Base-by-base conservation (phyloP, 2,329 filamentous ascomycete species). In the Cercospora citrullina region DNA sequence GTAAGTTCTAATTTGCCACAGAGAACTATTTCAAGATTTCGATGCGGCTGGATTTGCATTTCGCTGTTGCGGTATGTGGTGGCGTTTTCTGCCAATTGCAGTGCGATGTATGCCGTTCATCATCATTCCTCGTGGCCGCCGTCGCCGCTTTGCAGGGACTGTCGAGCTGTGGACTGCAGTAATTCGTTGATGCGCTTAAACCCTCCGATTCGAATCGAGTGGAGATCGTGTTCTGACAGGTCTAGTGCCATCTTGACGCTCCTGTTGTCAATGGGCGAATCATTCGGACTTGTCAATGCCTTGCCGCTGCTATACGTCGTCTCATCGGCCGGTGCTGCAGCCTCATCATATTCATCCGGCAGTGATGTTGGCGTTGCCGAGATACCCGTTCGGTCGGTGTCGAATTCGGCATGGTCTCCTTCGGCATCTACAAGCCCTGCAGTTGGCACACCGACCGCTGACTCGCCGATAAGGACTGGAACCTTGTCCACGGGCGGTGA, bases 231-330 rank as follows among this genome's bases (percentile, higher is more conserved):
- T 36, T 60, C 45, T 14, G 21, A 69, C 51, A 72, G 58, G 28
- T 64, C 66, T 28, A 73, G 39, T 5, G 65, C 48, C 55, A 73
- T 73, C 63, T 73, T 73, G 12, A 67, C 68, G 1, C 66, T 64
- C 14, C 66, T 65, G 45, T 73, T 73, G 39, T 72, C 71, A 16
- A 72, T 48, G n/a, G 42, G 58, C 55, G 31, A 36, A 59, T 36
- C 30, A 23, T 36, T 42, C 5, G 30, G 16, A 16, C 31, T 53
- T 7, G 33, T 14, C 36, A 21, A 14, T 33, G 51, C n/a, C 7
- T 30, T 39, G 14, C 10, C 16, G 8, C 21, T 31, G 14, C 14
- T 9, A 36, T 51, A 33, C 18, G 51, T 18, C 58, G 55, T 42
- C 16, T 51, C 45, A 6, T 55, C 57, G 21, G 39, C 57, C 39